Base-by-base conservation (phyloP, 2,329 filamentous ascomycete species). In the Calonectria pseudoturangicola region DNA sequence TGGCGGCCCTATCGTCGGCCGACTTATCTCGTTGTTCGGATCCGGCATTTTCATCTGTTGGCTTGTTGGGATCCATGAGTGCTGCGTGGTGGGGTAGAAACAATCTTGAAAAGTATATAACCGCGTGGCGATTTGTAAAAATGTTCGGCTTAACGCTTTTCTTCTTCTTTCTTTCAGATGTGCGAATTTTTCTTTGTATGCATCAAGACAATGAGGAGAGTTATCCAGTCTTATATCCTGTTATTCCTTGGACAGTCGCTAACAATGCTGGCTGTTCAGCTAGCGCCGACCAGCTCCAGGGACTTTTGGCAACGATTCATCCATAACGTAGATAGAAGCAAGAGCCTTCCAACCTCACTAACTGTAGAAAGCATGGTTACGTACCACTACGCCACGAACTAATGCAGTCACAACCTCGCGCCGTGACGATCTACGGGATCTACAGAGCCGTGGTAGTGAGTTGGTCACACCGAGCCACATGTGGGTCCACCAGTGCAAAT, bases 321-420 rank as follows among this genome's bases (percentile, higher is more conserved):
- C 16, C 41, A 43, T 43, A 43, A 43, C 12, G 1, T 43, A 4
- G 16, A n/a, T 21, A n/a, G 16, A 45, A 45, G 16, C 43, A n/a
- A n/a, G 43, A 45, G 7, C 4, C n/a, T 16, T n/a, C 43, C 12
- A n/a, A 16, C 9, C 9, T 21, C 16, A 21, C 15, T n/a, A 45
- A 45, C 43, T 45, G 16, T 4, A 45, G 43, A 45, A 4, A 4
- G 43, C 9, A 45, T 45, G 9, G 43, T n/a, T 45, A 45, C 6
- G 43, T 9, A 45, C 15, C n/a, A 4, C 16, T 45, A 9, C 43
- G 43, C 43, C 43, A 45, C 43, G 43, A n/a, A 6, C 43, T n/a
- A 45, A 45, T 45, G 43, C 43, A 45, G 43, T 45, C 43, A 45
- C 43, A 45, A 45, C 43, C 43, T 45, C 43, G 16, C 16, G 43